Evolutionary conservation across 1,284 basidiomycete genomes (phyloP), one percentile per base, ranked within the genome.

Genomic region (Wolfiporia cocos): DNA sequence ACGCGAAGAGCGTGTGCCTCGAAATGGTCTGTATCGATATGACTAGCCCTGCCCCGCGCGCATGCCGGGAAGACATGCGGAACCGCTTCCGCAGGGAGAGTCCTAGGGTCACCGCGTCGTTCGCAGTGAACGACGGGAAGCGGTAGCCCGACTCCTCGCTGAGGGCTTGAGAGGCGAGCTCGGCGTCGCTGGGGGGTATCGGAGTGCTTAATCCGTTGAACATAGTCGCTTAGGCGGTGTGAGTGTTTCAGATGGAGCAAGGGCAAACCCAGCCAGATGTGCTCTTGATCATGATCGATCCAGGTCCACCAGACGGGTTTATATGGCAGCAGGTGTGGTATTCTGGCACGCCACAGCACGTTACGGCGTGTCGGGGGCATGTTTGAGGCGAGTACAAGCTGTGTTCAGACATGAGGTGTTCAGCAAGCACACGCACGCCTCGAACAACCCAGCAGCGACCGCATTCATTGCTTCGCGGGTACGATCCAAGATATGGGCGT

Each of bases 41-140:
- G 34, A 86, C 79, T 44, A 87, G 72, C 19, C 86, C 87, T 56
- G 86, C 85, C 22, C 86, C 86, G 56, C 81, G 83, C 14, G 69
- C 65, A 56, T 86, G 81, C 20, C 86, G 71, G 29, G 75, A 71
- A 15, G 79, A 78, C n/a, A 74, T 74, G 40, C 86, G 76, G 54
- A 89, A 90, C 19, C 86, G 74, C 61, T 89, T 89, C 49, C 86
- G 75, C 37, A 90, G 64, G 10, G 85, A 87, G 43, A 89, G 73
- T 5, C 86, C 86, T 22, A 90, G 70, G 15, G 85, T 87, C 38
- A 90, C 76, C 15, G 86, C 87, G 53, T 89, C 86, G 35, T 77
- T 72, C 7, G 85, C 77, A 28, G 76, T 74, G 63, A 89, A 90
- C 10, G 81, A 74, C 1, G 75, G 67, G 53, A 89, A 89, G 38